Conservation (phyloP, 169 alveolate species). For the Ichthyophthirius multifiliis region DNA sequence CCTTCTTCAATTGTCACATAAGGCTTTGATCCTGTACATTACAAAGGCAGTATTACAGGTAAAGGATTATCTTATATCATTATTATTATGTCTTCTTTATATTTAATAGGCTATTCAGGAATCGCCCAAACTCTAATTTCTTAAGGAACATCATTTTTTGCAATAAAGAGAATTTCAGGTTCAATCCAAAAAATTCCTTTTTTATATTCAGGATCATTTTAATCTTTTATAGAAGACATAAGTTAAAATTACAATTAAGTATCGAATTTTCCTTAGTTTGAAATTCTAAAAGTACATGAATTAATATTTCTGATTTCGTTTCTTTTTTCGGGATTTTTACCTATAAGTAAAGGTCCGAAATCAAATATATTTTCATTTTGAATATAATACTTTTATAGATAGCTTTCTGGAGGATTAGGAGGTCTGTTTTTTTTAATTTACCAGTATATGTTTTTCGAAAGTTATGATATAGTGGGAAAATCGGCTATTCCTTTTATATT, state of each 20-base stretch:
- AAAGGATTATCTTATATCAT: slow-evolving; percentile 90
- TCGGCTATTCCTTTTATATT: slow-evolving; percentile 79
- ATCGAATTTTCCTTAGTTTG: slow-evolving; percentile 85
- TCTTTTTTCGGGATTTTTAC: slow-evolving; percentile 78
- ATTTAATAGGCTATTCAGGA: slow-evolving; percentile 85
- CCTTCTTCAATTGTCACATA: slow-evolving; percentile 79
- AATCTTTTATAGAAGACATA: slow-evolving; percentile 58
- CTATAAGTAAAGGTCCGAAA: slow-evolving; percentile 92
- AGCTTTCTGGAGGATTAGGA: slow-evolving; percentile 67
- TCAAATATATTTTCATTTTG: slow-evolving; percentile 82
- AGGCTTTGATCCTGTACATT: slow-evolving; percentile 90
- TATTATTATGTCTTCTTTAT: slow-evolving; percentile 85
- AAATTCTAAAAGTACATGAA: slow-evolving; percentile 65
- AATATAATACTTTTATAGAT: slow-evolving; percentile 67
- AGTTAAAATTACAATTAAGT: slow-evolving; percentile 67
- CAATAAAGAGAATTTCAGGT: slow-evolving; percentile 73
- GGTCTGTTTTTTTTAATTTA: slow-evolving; percentile 55
- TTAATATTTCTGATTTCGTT: slow-evolving; percentile 66
- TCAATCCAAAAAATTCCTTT: slow-evolving; percentile 78
- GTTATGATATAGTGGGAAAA: slow-evolving; percentile 84
- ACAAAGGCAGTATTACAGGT: slow-evolving; percentile 82
- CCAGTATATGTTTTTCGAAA: slow-evolving; percentile 71
- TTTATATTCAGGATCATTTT: slow-evolving; percentile 59
- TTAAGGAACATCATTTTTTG: slow-evolving; percentile 82
- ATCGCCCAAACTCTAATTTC: slow-evolving; percentile 90